Evolutionary conservation across 176 grass and related monocot species (phyloP).

Genomic region (Bromus sterilis): DNA sequence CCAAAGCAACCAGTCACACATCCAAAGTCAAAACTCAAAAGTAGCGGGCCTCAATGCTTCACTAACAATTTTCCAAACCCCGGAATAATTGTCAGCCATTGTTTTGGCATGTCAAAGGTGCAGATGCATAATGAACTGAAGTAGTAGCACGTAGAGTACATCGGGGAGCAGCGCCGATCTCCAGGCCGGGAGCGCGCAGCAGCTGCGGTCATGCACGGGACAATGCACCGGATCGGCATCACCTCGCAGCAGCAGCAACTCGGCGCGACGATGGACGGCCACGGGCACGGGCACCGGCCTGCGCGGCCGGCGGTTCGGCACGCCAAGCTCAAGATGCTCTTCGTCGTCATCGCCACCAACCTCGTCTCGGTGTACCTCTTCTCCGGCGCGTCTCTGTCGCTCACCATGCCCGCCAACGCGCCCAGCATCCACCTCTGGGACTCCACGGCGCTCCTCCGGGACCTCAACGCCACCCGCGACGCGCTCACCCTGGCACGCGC

Average conservation of each 20-base stretch:
- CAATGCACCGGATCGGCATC: slow-evolving; percentile 25
- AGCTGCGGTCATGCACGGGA: slow-evolving; percentile 15
- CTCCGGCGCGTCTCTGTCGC: slow-evolving; percentile 49
- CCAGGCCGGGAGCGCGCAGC: no score
- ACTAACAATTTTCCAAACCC: neutral
- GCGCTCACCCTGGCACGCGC: slow-evolving; percentile 24
- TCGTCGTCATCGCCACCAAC: slow-evolving; percentile 61
- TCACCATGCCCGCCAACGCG: slow-evolving; percentile 44
- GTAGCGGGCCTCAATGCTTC: neutral
- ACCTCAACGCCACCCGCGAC: slow-evolving; percentile 55
- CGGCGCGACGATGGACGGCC: slow-evolving; percentile 2
- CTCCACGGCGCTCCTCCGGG: slow-evolving; percentile 38
- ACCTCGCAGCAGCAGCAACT: neutral
- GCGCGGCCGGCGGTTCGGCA: neutral
- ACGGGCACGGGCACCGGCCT: neutral
- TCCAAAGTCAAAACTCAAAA: slow-evolving; percentile 22
- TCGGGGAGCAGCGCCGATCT: neutral
- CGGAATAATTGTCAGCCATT: neutral
- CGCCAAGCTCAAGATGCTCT: slow-evolving; percentile 55
- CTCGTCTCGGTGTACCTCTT: slow-evolving; percentile 75
- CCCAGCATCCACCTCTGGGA: slow-evolving; percentile 73
- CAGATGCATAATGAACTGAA: neutral
- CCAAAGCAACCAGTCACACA: slow-evolving; percentile 25
- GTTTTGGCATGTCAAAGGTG: neutral
- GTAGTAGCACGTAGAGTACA: neutral